These are phyloP conservation scores for Calycina herbarum DNA, from an alignment of 2,329 filamentous ascomycete species.

Conservation along the genomic window DNA sequence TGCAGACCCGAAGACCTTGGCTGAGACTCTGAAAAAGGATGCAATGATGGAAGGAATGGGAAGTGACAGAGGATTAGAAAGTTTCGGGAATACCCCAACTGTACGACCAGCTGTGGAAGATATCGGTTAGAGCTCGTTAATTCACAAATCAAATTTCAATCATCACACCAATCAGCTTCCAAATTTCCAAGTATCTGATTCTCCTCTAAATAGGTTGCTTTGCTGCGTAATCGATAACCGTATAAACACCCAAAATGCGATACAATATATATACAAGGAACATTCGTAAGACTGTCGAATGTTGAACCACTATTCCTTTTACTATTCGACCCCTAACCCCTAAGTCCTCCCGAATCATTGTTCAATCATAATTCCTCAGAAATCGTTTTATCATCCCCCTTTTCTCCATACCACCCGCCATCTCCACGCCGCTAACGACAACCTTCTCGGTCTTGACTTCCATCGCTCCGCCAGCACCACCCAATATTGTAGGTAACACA, in stretches of 20 bases:
- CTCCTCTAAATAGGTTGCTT: neutral
- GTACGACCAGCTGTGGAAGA: constrained; percentile 34
- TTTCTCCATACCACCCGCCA: neutral
- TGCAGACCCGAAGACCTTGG: constrained; percentile 25
- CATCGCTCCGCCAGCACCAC: neutral
- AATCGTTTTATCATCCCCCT: neutral
- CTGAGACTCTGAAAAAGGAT: constrained; percentile 17
- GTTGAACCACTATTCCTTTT: neutral
- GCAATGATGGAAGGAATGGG: constrained; percentile 16
- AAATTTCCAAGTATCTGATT: neutral
- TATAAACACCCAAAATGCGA: neutral
- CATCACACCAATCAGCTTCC: neutral
- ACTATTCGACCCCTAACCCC: neutral
- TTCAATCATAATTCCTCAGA: neutral
- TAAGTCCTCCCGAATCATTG: neutral
- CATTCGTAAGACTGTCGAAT: neutral
- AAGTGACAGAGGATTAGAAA: constrained; percentile 40
- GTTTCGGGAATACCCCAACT: constrained; percentile 42
- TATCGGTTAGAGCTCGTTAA: constrained; percentile 26
- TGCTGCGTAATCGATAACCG: neutral
- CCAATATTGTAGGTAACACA: neutral
- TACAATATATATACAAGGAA: neutral
- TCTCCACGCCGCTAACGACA: neutral
- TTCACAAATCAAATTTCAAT: neutral
- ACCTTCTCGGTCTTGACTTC: neutral